phyloP scores from a whole-genome alignment of 2,329 filamentous ascomycete genomes.

The Aspergillus costaricaensis region DNA sequence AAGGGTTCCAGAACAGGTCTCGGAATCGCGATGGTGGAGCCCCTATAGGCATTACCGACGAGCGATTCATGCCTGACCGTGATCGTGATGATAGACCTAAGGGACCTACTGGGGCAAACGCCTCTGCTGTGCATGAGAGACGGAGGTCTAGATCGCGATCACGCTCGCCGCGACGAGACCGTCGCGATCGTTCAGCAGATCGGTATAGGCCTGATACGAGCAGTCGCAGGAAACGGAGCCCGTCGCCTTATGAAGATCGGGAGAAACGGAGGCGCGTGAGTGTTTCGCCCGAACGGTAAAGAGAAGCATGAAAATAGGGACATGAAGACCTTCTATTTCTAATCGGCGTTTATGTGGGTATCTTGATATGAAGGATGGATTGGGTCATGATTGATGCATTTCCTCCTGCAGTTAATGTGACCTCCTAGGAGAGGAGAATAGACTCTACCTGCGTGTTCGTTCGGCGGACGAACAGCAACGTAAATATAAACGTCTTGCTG shows the following conservation, averaged over 20 bases:
- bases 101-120: constrained; percentile 50
- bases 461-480: neutral
- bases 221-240: constrained; percentile 43
- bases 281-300: constrained; percentile 24
- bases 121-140: constrained; percentile 43
- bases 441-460: constrained; percentile 5
- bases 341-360: constrained; percentile 22
- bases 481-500: constrained; percentile 3
- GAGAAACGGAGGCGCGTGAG: constrained; percentile 46
- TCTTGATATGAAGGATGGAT: constrained; percentile 21
- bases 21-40: constrained; percentile 32
- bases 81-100: constrained; percentile 33
- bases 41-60: constrained; percentile 45
- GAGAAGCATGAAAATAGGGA: constrained; percentile 8
- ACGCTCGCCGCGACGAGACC: constrained; percentile 50
- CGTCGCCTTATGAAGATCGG: constrained; percentile 44
- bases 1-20: constrained; percentile 33
- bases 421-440: neutral
- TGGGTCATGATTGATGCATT: constrained; percentile 21
- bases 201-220: constrained; percentile 49
- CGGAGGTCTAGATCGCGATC: constrained; percentile 48
- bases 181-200: constrained; percentile 48
- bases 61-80: constrained; percentile 50
- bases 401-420: neutral
- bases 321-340: constrained; percentile 9